phyloP scores from a whole-genome alignment of 257 asterid species.

The Solanum peruvianum region DNA sequence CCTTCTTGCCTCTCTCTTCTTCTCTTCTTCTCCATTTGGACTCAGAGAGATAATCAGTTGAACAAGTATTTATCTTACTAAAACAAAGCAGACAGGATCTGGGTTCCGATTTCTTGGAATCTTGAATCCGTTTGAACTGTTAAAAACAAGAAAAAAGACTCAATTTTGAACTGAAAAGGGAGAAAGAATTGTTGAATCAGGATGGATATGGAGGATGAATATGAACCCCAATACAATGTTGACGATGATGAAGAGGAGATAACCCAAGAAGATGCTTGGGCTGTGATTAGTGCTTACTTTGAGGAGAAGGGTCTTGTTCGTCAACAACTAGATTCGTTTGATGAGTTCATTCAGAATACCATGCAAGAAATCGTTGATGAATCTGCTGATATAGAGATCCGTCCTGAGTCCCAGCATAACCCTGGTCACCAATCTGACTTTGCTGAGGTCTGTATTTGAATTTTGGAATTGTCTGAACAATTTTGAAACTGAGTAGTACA shows the following conservation, averaged over 20 bases:
- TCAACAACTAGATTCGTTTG: conserved; percentile 92
- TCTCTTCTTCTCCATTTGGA: not conserved
- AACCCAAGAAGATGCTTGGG: conserved; percentile 97
- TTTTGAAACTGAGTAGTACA: not conserved
- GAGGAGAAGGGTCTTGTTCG: conserved; percentile 96
- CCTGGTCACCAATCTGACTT: conserved; percentile 91
- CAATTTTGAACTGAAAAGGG: not conserved
- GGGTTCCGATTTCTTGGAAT: not conserved
- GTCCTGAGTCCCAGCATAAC: conserved; percentile 92
- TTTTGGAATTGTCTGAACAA: not conserved
- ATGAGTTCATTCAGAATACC: conserved; percentile 91
- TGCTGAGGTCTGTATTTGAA: conserved; percentile 47
- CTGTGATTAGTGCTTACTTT: conserved; percentile 91
- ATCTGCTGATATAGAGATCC: conserved; percentile 87
- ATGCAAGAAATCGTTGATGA: conserved; percentile 98
- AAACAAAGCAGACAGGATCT: not conserved
- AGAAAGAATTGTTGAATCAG: not conserved
- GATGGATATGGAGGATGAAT: conserved; percentile 67
- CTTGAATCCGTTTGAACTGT: not conserved
- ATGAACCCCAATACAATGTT: conserved; percentile 24
- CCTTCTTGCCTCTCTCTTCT: not conserved
- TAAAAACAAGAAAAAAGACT: not conserved
- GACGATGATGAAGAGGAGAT: conserved; percentile 64
- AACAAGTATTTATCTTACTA: not conserved
- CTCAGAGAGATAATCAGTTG: not conserved